A percentile compares a stretch with the other conserved stretches of the same genome.
These are phyloP conservation scores for Floccularia luteovirens DNA, from an alignment of 768 basidiomycete species.

Conservation along the genomic window DNA sequence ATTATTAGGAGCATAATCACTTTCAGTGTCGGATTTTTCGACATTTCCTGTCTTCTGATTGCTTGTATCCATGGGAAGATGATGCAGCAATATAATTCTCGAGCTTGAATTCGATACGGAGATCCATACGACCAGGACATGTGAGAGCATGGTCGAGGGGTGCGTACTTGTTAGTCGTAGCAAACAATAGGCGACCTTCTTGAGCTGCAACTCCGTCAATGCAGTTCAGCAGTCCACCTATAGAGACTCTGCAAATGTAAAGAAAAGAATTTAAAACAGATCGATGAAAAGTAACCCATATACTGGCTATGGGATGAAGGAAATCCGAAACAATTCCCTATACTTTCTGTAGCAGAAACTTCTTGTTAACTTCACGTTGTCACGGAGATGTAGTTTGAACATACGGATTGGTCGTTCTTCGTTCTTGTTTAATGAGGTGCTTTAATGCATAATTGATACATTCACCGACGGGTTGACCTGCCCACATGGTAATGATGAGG, in stretches of 20 bases:
- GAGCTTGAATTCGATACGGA: slow-evolving; percentile 69
- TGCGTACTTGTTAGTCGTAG: slow-evolving; percentile 69
- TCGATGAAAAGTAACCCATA: slow-evolving; percentile 80
- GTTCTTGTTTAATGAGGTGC: slow-evolving; percentile 54
- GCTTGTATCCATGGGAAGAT: no score
- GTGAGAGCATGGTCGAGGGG: slow-evolving; percentile 68
- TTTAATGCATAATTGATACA: slow-evolving; percentile 65
- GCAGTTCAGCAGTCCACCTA: slow-evolving; percentile 73
- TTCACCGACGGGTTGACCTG: slow-evolving; percentile 69
- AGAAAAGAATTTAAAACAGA: no score
- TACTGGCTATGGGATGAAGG: slow-evolving; percentile 88
- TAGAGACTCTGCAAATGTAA: slow-evolving; percentile 38
- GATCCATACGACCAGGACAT: slow-evolving; percentile 75
- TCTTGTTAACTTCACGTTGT: slow-evolving; percentile 1
- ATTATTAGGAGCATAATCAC: no score
- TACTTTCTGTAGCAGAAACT: slow-evolving; percentile 35
- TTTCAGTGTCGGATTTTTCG: slow-evolving; percentile 4
- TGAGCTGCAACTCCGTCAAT: slow-evolving; percentile 74
- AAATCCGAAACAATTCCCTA: slow-evolving; percentile 75
- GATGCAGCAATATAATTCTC: slow-evolving; percentile 30
- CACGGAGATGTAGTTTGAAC: slow-evolving; percentile 11
- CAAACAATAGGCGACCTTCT: slow-evolving; percentile 77
- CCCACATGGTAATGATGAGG: slow-evolving; percentile 78
- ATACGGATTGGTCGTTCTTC: slow-evolving; percentile 63
- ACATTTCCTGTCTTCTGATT: slow-evolving; percentile 5